Conservation (phyloP, 176 grass and related monocot species). For the Hsuehochloa calcarea region DNA sequence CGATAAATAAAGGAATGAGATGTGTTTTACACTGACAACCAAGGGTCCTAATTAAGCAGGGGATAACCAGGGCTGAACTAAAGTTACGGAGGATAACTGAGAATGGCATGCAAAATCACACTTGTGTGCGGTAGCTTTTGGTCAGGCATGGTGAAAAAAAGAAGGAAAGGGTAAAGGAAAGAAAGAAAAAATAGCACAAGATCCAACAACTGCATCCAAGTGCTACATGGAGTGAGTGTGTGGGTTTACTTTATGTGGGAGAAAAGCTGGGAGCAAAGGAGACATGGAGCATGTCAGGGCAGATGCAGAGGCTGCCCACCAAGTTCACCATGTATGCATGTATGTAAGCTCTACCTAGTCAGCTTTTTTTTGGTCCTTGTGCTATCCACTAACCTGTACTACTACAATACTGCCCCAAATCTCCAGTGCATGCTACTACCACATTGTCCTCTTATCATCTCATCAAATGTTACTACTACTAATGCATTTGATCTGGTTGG, state of each 20-base stretch:
- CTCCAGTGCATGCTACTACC: background rate
- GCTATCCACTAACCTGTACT: constrained; percentile 38
- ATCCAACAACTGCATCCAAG: constrained; percentile 62
- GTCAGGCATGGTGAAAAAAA: constrained; percentile 27
- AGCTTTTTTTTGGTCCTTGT: constrained; percentile 36
- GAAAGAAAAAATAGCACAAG: constrained; percentile 31
- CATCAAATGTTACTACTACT: background rate
- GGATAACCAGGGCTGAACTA: background rate
- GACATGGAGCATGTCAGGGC: constrained; percentile 55
- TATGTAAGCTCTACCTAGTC: constrained; percentile 28
- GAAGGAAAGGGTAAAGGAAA: background rate
- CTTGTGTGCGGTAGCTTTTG: constrained; percentile 42
- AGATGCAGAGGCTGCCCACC: constrained; percentile 36
- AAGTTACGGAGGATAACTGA: constrained; percentile 28
- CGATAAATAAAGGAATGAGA: background rate
- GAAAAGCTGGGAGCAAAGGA: constrained; percentile 48
- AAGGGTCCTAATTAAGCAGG: background rate
- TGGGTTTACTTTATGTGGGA: constrained; percentile 50
- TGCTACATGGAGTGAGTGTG: constrained; percentile 26
- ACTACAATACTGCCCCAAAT: background rate
- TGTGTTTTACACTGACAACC: background rate
- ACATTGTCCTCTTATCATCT: background rate
- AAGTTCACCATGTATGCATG: constrained; percentile 3
- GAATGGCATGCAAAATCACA: constrained; percentile 35
- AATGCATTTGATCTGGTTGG: background rate